A percentile compares a stretch with the other conserved stretches of the same genome.
These are phyloP conservation scores for Gossypium schwendimanii DNA, from an alignment of 441 rosid species.

Conservation along the genomic window DNA sequence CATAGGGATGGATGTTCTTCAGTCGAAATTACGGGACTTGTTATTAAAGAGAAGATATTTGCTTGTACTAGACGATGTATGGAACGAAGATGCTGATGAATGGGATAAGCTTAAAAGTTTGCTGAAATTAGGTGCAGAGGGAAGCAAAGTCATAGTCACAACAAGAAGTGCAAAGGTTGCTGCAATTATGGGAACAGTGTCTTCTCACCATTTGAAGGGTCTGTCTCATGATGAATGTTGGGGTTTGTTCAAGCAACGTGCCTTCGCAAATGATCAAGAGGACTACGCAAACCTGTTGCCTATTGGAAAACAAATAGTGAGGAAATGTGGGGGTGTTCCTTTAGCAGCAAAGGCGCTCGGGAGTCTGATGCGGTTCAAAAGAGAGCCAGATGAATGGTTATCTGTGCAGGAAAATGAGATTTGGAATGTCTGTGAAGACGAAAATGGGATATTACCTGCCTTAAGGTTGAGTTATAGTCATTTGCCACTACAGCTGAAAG, in stretches of 20 bases:
- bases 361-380: not conserved
- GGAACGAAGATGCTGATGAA: conserved; percentile 12
- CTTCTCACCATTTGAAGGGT: not conserved
- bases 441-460: not conserved
- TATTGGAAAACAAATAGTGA: conserved; percentile 7
- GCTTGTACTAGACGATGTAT: not conserved
- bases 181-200: not conserved
- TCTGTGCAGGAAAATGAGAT: not conserved
- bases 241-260: conserved; percentile 2
- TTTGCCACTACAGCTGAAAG: not conserved
- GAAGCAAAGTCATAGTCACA: conserved; percentile 11
- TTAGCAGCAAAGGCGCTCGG: not conserved
- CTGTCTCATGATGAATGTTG: conserved; percentile 7
- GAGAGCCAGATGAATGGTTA: not conserved
- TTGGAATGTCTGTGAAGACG: not conserved
- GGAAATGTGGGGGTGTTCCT: not conserved
- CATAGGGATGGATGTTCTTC: conserved; percentile 17
- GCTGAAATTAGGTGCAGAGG: conserved; percentile 10
- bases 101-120: conserved; percentile 21
- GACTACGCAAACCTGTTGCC: not conserved
- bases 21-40: not conserved
- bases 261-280: not conserved
- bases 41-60: not conserved
- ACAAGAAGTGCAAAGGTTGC: conserved; percentile 11
- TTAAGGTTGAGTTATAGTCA: not conserved